Conservation (phyloP, 441 rosid genomes). For the Populus hybrid region DNA sequence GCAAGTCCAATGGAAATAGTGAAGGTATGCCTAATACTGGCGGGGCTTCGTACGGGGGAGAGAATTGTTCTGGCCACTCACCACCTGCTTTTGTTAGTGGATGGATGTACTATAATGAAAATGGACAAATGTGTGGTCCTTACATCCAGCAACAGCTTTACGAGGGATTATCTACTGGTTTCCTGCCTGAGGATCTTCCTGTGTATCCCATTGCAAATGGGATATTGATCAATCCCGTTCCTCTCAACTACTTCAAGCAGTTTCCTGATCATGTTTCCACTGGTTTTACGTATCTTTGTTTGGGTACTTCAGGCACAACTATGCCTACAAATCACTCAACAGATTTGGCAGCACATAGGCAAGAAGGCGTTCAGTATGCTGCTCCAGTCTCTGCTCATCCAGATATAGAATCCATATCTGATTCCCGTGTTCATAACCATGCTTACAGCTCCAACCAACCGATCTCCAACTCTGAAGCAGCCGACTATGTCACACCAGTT, state of each 20-base stretch:
- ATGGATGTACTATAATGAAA: constrained; percentile 89
- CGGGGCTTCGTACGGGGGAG: constrained; percentile 39
- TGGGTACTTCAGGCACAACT: constrained; percentile 30
- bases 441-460: constrained; percentile 28
- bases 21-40: constrained; percentile 46
- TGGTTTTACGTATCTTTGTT: constrained; percentile 64
- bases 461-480: constrained; percentile 32
- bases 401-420: constrained; percentile 29
- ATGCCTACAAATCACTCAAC: constrained; percentile 22
- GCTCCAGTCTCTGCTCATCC: constrained; percentile 23
- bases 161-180: constrained; percentile 82
- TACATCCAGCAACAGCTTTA: constrained; percentile 78
- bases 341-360: constrained; percentile 28
- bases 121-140: constrained; percentile 94
- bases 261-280: constrained; percentile 86
- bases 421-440: constrained; percentile 27
- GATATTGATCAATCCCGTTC: constrained; percentile 61
- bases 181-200: constrained; percentile 85
- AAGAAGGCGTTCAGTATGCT: constrained; percentile 26
- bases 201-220: constrained; percentile 82
- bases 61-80: constrained; percentile 36
- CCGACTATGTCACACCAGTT: constrained; percentile 24
- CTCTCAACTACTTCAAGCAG: constrained; percentile 84
- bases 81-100: constrained; percentile 58
- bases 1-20: constrained; percentile 60